Evolutionary conservation across 306 rosid species (phyloP).

Genomic region (Notholithocarpus densiflorus): DNA sequence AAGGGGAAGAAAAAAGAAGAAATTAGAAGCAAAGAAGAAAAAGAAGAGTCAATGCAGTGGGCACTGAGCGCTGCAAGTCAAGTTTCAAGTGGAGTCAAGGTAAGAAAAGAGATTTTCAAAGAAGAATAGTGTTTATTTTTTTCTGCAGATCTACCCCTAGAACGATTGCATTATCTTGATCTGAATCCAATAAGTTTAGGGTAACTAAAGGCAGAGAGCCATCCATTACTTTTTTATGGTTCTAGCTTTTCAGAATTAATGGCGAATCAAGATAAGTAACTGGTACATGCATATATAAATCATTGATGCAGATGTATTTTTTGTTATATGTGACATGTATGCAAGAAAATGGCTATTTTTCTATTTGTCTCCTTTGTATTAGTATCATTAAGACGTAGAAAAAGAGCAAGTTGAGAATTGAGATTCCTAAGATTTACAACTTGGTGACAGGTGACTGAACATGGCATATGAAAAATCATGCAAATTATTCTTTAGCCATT

Average conservation of each 20-base stretch:
- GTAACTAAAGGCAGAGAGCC: not conserved
- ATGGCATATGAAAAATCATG: not conserved
- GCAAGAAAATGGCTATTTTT: not conserved
- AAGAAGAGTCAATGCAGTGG: conserved; percentile 15
- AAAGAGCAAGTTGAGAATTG: not conserved
- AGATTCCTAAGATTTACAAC: not conserved
- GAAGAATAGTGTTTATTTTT: not conserved
- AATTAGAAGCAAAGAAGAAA: conserved; percentile 23
- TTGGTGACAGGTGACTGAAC: not conserved
- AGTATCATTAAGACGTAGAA: not conserved
- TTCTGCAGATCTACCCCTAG: not conserved
- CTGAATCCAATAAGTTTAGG: not conserved
- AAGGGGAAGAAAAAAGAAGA: conserved; percentile 33
- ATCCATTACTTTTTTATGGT: not conserved
- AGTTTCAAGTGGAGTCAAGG: conserved; percentile 36
- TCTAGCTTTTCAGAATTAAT: not conserved
- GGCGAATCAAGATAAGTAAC: not conserved
- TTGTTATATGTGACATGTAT: not conserved
- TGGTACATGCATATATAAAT: not conserved
- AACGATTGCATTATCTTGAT: not conserved
- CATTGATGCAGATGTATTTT: not conserved
- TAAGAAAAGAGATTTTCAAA: conserved; percentile 16
- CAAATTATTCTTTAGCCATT: not conserved
- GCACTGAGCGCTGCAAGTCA: conserved; percentile 65
- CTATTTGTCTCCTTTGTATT: not conserved